Conservation (phyloP, 495 filamentous ascomycete species). For the Aspergillus bridgeri region DNA sequence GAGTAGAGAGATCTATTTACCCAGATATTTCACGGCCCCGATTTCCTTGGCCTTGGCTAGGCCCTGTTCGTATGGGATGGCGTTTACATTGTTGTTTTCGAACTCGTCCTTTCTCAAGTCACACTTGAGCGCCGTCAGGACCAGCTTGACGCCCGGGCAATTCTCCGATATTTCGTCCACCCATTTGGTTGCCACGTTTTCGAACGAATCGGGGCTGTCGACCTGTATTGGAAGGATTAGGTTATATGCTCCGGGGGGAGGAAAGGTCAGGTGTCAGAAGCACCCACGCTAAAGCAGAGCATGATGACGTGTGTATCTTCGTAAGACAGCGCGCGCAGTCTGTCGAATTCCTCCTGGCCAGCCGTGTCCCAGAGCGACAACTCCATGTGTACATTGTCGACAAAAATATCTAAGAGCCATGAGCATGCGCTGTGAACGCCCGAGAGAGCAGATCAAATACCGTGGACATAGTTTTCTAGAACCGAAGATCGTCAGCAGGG, state of each 20-base stretch:
- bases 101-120: slow-evolving; percentile 75
- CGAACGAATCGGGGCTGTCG: slow-evolving; percentile 91
- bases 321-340: slow-evolving; percentile 90
- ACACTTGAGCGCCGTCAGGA: slow-evolving; percentile 95
- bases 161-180: slow-evolving; percentile 96
- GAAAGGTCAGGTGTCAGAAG: not conserved
- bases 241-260: not conserved
- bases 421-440: slow-evolving; percentile 6
- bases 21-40: slow-evolving; percentile 81
- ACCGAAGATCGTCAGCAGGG: slow-evolving; percentile 25
- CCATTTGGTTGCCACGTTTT: slow-evolving; percentile 98
- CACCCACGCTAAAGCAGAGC: slow-evolving; percentile 84
- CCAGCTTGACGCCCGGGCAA: slow-evolving; percentile 88
- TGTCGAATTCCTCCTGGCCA: slow-evolving; percentile 98
- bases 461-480: slow-evolving; percentile 95
- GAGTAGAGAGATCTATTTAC: slow-evolving; percentile 38
- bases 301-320: slow-evolving; percentile 98
- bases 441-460: slow-evolving; percentile 44
- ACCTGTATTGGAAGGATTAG: slow-evolving; percentile 47
- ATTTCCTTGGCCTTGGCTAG: slow-evolving; percentile 90
- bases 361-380: slow-evolving; percentile 97
- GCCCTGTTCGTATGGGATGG: slow-evolving; percentile 90
- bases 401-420: slow-evolving; percentile 76
- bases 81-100: slow-evolving; percentile 56
- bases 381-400: slow-evolving; percentile 94